A percentile compares a stretch with the other conserved stretches of the same genome.
These are phyloP conservation scores for Penicillium digitatum DNA, from an alignment of 2,329 filamentous ascomycete species.

Conservation along the genomic window DNA sequence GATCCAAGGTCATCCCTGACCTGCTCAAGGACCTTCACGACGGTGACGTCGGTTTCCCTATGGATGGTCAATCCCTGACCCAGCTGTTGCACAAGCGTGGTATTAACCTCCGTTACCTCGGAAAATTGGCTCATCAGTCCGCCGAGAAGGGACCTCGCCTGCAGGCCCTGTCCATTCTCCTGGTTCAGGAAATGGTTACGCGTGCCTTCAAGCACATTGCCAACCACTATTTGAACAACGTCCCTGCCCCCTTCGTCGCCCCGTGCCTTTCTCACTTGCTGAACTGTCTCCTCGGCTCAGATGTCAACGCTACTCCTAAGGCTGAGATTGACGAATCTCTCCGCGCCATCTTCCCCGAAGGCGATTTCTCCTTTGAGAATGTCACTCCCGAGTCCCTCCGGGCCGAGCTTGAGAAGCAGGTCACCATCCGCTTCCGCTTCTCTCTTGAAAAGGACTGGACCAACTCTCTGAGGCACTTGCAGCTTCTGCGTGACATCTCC, in stretches of 20 bases:
- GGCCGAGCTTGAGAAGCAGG: constrained; percentile 66
- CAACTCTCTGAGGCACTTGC: constrained; percentile 64
- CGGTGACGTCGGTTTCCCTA: constrained; percentile 92
- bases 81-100: constrained; percentile 90
- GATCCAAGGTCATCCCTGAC: constrained; percentile 73
- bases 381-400: constrained; percentile 70
- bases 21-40: constrained; percentile 83
- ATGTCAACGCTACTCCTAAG: constrained; percentile 70
- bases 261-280: constrained; percentile 79
- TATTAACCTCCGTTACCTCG: constrained; percentile 96
- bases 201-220: constrained; percentile 92
- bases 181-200: constrained; percentile 89
- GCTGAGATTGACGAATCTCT: constrained; percentile 73
- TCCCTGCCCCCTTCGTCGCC: constrained; percentile 76
- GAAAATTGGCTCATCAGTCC: constrained; percentile 69
- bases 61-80: constrained; percentile 92
- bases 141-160: constrained; percentile 66
- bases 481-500: constrained; percentile 82
- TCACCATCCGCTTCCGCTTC: constrained; percentile 71
- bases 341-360: constrained; percentile 72
- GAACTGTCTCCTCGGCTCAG: constrained; percentile 82
- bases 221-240: constrained; percentile 70
- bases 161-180: constrained; percentile 70
- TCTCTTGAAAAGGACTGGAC: constrained; percentile 66
- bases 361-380: constrained; percentile 74